A percentile compares a stretch with the other conserved stretches of the same genome.
phyloP scores from a whole-genome alignment of 306 rosid genomes.

The Lathyrus tuberosus region DNA sequence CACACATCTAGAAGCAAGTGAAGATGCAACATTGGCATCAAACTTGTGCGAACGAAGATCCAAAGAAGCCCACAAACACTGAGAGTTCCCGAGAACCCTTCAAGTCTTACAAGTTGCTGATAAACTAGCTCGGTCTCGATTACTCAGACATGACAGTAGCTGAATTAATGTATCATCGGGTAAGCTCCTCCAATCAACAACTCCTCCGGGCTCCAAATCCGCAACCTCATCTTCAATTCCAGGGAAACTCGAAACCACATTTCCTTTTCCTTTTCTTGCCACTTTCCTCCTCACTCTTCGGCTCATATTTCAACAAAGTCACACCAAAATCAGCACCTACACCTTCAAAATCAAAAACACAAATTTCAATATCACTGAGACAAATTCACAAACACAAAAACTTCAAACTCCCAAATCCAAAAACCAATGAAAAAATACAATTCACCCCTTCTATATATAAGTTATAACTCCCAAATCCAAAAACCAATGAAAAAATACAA shows the following conservation, averaged over 20 bases:
- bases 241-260: slow-evolving; percentile 69
- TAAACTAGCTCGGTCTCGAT: slow-evolving; percentile 95
- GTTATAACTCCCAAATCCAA: too few species aligned
- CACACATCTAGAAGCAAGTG: slow-evolving; percentile 85
- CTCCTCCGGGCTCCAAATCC: slow-evolving; percentile 45
- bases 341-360: slow-evolving; percentile 49
- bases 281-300: slow-evolving; percentile 97
- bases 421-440: slow-evolving; percentile 32
- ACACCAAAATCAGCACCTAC: slow-evolving; percentile 49
- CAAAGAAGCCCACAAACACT: slow-evolving; percentile 88
- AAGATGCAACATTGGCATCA: slow-evolving; percentile 77
- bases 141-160: slow-evolving; percentile 82
- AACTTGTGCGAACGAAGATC: slow-evolving; percentile 96
- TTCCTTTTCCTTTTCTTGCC: slow-evolving; percentile 80
- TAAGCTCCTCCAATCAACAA: slow-evolving; percentile 86
- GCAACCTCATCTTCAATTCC: slow-evolving; percentile 65
- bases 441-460: slow-evolving; percentile 30
- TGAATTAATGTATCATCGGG: slow-evolving; percentile 98
- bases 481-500: too few species aligned
- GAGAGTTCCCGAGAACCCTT: slow-evolving; percentile 80
- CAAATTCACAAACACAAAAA: slow-evolving; percentile 44
- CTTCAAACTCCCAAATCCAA: slow-evolving; percentile 55
- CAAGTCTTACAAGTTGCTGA: slow-evolving; percentile 89
- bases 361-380: slow-evolving; percentile 38
- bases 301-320: slow-evolving; percentile 67